Evolutionary conservation across 2,329 filamentous ascomycete genomes (phyloP).

Genomic region (Seiridium cupressi): DNA sequence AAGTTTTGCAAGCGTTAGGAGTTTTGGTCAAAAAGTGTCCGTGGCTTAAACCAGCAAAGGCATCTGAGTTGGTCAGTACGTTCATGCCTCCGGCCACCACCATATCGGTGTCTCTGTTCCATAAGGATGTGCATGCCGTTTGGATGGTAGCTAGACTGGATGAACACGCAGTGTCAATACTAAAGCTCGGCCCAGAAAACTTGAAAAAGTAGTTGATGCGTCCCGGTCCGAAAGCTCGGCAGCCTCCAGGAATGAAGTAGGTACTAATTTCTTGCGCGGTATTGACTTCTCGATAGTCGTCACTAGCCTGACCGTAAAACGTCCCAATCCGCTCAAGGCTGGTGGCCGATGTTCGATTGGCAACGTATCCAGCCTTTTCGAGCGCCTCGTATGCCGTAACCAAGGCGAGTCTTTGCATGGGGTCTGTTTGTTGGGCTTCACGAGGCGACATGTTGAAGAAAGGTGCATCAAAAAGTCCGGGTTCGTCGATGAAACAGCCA

Average conservation of each 20-base stretch:
- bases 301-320: conserved; percentile 73
- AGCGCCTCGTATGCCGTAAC: conserved; percentile 69
- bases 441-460: conserved; percentile 11
- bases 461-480: conserved; percentile 6
- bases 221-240: conserved; percentile 45
- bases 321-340: conserved; percentile 57
- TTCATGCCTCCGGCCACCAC: conserved; percentile 66
- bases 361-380: conserved; percentile 66
- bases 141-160: conserved; percentile 69
- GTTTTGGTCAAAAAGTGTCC: conserved; percentile 60
- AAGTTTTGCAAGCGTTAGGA: conserved; percentile 45
- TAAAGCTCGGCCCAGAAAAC: conserved; percentile 70
- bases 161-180: conserved; percentile 76
- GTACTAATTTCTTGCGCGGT: conserved; percentile 68
- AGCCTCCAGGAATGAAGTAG: conserved; percentile 46
- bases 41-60: conserved; percentile 61
- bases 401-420: conserved; percentile 65
- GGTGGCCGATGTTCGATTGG: conserved; percentile 60
- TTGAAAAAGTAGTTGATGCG: conserved; percentile 77
- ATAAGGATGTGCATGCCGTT: conserved; percentile 50
- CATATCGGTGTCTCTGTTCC: conserved; percentile 63
- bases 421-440: conserved; percentile 56
- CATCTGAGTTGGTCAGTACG: conserved; percentile 64
- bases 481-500: conserved; percentile 8
- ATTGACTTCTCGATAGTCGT: conserved; percentile 77